Evolutionary conservation across 352 stramenopile genomes (phyloP), one percentile per base, ranked within the genome.

Genomic region (Chrysophaeum taylorii): DNA sequence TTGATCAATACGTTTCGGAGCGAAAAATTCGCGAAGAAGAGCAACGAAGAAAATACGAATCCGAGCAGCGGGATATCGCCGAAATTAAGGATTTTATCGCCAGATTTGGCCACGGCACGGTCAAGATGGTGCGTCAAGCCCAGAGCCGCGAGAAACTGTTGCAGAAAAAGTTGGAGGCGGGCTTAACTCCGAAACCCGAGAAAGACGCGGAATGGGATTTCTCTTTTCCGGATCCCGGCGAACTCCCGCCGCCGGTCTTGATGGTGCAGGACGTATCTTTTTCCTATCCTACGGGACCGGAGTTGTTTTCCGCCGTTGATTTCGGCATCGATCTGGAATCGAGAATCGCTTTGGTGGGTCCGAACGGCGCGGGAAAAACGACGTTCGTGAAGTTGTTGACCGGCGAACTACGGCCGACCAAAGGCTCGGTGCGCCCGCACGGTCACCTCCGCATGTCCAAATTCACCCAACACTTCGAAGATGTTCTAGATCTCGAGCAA

Each of bases 71-170:
- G 29, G 90, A 98, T 80, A 98, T 98, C 82, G 94, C 93, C 74
- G 90, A 98, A 82, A 97, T 97, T 85, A 98, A 97, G 80, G 92
- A 98, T 70, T 98, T 98, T 84, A 98, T 98, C 83, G 92, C 93
- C 43, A 86, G 89, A 31, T 98, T 98, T 77, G 94, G 93, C 86
- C 94, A 98, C 85, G 94, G 94, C 77, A 96, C 86, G 31, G 92
- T 93, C 23, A 98, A 98, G 83, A 89, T 98, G 78, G 93, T 95
- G 2, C 90, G 92, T 72, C 94, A 98, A 80, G 92, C 93, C 14
- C 94, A 98, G 82, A 89, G 84, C 78, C 97, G 97, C 75, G 94
- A 98, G 79, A 98, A 98, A 82, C 92, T 95, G 25, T 82, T 98
- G 33, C 85, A 90, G 66, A 98, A 98, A 85, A 98, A 98, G 86